phyloP scores from a whole-genome alignment of 805 yeast genomes.

The Starmerella khaoyaiensis region DNA sequence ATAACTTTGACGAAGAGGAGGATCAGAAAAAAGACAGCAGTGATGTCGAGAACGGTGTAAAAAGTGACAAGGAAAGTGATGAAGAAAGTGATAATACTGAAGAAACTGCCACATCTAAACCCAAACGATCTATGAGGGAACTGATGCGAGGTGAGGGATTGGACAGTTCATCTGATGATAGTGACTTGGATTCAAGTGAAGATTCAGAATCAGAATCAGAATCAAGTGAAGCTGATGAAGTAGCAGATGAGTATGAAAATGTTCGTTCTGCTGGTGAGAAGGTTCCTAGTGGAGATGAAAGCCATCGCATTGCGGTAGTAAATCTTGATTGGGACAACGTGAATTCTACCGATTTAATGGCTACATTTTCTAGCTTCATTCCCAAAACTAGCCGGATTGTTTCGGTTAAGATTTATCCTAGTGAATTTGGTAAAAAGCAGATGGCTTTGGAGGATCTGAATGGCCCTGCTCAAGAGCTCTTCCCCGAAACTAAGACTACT shows the following conservation, averaged over 20 bases:
- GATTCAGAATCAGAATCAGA: slow-evolving; percentile 9
- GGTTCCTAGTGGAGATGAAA: slow-evolving; percentile 81
- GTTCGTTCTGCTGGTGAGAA: slow-evolving; percentile 26
- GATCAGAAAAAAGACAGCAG: slow-evolving; percentile 16
- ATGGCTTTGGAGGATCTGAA: slow-evolving; percentile 80
- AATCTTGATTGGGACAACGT: slow-evolving; percentile 96
- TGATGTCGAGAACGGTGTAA: not conserved
- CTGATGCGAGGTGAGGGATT: slow-evolving; percentile 22
- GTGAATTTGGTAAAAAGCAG: slow-evolving; percentile 85
- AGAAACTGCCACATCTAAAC: not conserved
- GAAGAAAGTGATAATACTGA: not conserved
- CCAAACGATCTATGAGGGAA: slow-evolving; percentile 12
- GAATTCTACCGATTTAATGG: slow-evolving; percentile 75
- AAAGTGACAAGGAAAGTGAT: not conserved
- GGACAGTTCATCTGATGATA: slow-evolving; percentile 6
- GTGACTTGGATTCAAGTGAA: not conserved
- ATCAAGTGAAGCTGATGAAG: slow-evolving; percentile 15
- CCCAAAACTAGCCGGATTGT: slow-evolving; percentile 59
- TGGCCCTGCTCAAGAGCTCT: slow-evolving; percentile 85
- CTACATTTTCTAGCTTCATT: slow-evolving; percentile 73
- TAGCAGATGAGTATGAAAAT: slow-evolving; percentile 29
- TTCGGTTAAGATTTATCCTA: slow-evolving; percentile 65
- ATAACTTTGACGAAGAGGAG: slow-evolving; percentile 37
- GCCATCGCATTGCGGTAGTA: slow-evolving; percentile 73
- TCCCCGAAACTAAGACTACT: slow-evolving; percentile 31